A percentile compares a stretch with the other conserved stretches of the same genome.
phyloP scores from a whole-genome alignment of 352 stramenopile genomes.

The Pythium coloratum region DNA sequence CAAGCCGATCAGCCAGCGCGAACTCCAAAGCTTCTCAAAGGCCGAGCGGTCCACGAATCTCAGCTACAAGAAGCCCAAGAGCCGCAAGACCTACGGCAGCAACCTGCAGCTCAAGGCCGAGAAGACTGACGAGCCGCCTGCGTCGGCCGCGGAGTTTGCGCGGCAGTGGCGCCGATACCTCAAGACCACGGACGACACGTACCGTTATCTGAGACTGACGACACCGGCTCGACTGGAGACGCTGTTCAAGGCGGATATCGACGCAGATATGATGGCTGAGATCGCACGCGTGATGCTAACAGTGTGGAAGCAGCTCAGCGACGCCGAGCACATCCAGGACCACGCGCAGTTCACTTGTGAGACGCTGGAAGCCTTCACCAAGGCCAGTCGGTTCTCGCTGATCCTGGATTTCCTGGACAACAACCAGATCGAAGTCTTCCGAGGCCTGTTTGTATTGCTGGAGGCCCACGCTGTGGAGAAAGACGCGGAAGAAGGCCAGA shows the following conservation, averaged over 20 bases:
- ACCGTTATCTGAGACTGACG: conserved; percentile 67
- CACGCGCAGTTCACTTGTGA: conserved; percentile 39
- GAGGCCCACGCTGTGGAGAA: neutral
- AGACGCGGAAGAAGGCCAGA: neutral
- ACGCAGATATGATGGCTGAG: conserved; percentile 69
- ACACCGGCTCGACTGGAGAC: conserved; percentile 40
- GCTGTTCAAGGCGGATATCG: conserved; percentile 71
- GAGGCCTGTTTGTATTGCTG: conserved; percentile 35
- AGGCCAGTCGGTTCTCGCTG: conserved; percentile 55
- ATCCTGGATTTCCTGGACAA: conserved; percentile 74
- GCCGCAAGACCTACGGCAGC: conserved; percentile 31
- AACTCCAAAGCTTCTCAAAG: conserved; percentile 61
- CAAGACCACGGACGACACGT: conserved; percentile 54
- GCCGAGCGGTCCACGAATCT: conserved; percentile 61
- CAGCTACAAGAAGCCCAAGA: conserved; percentile 46
- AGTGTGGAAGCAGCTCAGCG: neutral
- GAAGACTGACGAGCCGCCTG: conserved; percentile 32
- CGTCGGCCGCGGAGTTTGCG: conserved; percentile 57
- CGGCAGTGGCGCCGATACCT: conserved; percentile 74
- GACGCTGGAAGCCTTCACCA: conserved; percentile 41
- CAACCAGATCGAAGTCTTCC: conserved; percentile 53
- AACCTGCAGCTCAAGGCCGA: conserved; percentile 31
- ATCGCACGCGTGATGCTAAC: conserved; percentile 53
- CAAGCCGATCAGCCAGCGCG: conserved; percentile 75
- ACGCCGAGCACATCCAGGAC: conserved; percentile 10